These are phyloP conservation scores for Blakeslea trispora DNA, from an alignment of 371 early-diverging fungal species.

Conservation along the genomic window DNA sequence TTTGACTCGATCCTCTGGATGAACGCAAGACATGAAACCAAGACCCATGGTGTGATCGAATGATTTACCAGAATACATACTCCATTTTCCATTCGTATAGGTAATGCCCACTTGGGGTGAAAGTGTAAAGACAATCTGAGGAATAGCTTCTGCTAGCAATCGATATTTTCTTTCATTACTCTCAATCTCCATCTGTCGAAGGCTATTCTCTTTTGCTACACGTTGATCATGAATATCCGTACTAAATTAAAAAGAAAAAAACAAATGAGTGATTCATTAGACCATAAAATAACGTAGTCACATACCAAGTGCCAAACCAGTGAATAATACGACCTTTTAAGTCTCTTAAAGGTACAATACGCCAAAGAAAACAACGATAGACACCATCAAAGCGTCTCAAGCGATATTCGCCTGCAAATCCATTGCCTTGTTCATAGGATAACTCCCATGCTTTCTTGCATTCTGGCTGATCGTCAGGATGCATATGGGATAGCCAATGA, in stretches of 20 bases:
- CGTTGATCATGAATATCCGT: constrained; percentile 69
- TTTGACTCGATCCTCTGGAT: constrained; percentile 60
- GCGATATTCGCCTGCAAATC: constrained; percentile 62
- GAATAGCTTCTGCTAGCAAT: constrained; percentile 66
- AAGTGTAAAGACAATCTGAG: constrained; percentile 70
- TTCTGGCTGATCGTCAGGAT: constrained; percentile 56
- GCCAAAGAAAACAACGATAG: constrained; percentile 63
- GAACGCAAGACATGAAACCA: constrained; percentile 67
- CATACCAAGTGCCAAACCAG: constrained; percentile 56
- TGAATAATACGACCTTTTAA: constrained; percentile 60
- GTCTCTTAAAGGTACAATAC: constrained; percentile 63
- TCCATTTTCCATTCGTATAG: constrained; percentile 67
- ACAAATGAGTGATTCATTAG: not conserved
- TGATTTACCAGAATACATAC: constrained; percentile 55
- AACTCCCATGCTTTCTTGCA: constrained; percentile 55
- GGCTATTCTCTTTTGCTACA: constrained; percentile 52
- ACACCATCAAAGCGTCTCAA: constrained; percentile 61
- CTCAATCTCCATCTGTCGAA: constrained; percentile 61
- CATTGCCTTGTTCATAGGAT: constrained; percentile 59
- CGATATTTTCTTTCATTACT: constrained; percentile 68
- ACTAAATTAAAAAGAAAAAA: constrained; percentile 25
- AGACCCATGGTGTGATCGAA: constrained; percentile 60
- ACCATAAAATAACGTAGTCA: not conserved
- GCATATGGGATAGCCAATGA: constrained; percentile 57
- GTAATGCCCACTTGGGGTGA: constrained; percentile 60